phyloP scores from a whole-genome alignment of 768 basidiomycete genomes.

The Russula virescens region DNA sequence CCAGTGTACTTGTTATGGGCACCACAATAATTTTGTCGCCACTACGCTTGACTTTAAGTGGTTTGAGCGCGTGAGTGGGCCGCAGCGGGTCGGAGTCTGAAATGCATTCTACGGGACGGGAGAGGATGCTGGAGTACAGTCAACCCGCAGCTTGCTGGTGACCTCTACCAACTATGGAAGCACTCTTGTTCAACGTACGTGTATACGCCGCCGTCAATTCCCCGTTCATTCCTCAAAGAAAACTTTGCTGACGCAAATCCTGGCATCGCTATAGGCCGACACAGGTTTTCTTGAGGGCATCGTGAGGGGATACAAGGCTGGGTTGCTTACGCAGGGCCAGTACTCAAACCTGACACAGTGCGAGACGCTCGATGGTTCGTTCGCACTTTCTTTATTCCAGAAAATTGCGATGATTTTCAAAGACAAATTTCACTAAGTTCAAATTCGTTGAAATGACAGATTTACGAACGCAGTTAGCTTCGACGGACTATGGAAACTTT shows the following conservation, averaged over 20 bases:
- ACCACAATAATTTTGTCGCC: too few species aligned
- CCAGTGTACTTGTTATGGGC: not conserved
- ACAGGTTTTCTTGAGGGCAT: constrained; percentile 76
- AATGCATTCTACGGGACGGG: not conserved
- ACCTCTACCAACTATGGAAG: constrained; percentile 56
- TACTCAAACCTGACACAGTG: constrained; percentile 95
- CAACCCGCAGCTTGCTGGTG: not conserved
- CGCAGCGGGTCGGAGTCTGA: constrained; percentile 20
- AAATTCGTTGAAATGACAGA: constrained; percentile 44
- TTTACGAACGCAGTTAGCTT: constrained; percentile 89
- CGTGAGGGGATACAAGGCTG: constrained; percentile 89
- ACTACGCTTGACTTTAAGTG: not conserved
- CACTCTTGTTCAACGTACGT: constrained; percentile 81
- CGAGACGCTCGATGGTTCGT: constrained; percentile 89
- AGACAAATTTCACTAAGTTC: not conserved
- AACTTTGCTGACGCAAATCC: constrained; percentile 28
- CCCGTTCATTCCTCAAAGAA: constrained; percentile 4
- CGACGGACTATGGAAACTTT: constrained; percentile 98
- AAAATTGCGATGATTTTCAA: not conserved
- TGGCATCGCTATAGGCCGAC: constrained; percentile 45
- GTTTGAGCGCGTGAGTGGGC: not conserved
- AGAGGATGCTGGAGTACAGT: too few species aligned
- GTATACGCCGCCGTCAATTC: not conserved
- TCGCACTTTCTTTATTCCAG: not conserved
- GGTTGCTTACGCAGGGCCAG: constrained; percentile 81